Conservation (phyloP, 768 basidiomycete species). For the Pholiota molesta region DNA sequence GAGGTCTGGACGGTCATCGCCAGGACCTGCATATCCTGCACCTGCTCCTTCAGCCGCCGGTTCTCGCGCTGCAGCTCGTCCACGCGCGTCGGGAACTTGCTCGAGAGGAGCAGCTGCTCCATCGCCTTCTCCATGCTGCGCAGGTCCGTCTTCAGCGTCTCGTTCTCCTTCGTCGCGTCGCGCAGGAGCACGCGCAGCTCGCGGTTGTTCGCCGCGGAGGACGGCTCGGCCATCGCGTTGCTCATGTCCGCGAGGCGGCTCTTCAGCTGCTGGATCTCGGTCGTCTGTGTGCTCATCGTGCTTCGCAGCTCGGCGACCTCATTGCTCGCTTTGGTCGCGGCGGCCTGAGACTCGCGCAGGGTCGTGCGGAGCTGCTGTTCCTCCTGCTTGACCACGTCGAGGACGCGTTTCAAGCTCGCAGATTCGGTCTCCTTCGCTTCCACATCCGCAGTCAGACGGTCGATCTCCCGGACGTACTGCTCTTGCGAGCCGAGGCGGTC, state of each 20-base stretch:
- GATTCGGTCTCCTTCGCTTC: conserved; percentile 28
- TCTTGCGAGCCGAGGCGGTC: conserved; percentile 29
- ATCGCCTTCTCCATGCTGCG: conserved; percentile 40
- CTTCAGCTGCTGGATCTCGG: conserved; percentile 32
- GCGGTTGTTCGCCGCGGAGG: conserved; percentile 28
- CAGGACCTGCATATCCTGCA: conserved; percentile 36
- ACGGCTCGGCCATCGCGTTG: conserved; percentile 30
- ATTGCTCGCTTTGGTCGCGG: conserved; percentile 24
- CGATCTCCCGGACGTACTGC: conserved; percentile 32
- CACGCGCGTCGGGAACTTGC: conserved; percentile 29
- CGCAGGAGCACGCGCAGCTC: conserved; percentile 39
- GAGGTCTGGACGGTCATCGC: conserved; percentile 32
- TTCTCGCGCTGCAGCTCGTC: conserved; percentile 40
- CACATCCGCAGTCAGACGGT: conserved; percentile 25
- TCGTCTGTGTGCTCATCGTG: conserved; percentile 26
- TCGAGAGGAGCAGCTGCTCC: conserved; percentile 36
- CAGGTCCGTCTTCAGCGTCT: conserved; percentile 35
- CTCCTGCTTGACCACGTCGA: conserved; percentile 31
- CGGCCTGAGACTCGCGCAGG: conserved; percentile 26
- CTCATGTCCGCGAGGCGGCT: conserved; percentile 35
- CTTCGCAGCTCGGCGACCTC: conserved; percentile 27
- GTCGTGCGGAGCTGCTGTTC: conserved; percentile 28
- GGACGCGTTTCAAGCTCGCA: conserved; percentile 32
- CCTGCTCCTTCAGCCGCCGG: conserved; percentile 29
- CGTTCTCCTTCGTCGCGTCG: conserved; percentile 45